A percentile compares a stretch with the other conserved stretches of the same genome.
phyloP scores from a whole-genome alignment of 2,329 filamentous ascomycete species.

The Colletotrichum sojae region DNA sequence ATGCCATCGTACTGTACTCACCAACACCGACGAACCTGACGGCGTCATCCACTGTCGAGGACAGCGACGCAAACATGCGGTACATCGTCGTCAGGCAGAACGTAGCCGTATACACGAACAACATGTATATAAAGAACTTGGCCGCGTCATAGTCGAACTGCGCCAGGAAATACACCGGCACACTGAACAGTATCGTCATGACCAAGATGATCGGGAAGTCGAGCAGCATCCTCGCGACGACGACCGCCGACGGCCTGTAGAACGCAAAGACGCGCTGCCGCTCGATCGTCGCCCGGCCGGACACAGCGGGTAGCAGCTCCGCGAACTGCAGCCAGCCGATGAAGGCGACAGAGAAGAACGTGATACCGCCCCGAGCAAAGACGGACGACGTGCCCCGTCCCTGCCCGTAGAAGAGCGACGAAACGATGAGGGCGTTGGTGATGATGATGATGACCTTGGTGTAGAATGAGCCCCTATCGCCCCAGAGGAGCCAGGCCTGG shows the following conservation, averaged over 20 bases:
- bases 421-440: constrained; percentile 80
- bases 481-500: constrained; percentile 84
- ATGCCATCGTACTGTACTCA: not conserved
- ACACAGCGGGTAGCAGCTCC: constrained; percentile 31
- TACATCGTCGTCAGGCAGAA: constrained; percentile 41
- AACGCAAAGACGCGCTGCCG: constrained; percentile 36
- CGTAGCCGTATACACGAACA: constrained; percentile 36
- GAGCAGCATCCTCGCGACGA: constrained; percentile 28
- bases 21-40: constrained; percentile 56
- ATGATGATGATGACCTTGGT: constrained; percentile 87
- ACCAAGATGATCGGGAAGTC: constrained; percentile 34
- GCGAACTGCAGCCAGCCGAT: constrained; percentile 41
- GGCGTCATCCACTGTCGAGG: constrained; percentile 73
- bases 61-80: constrained; percentile 65
- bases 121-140: constrained; percentile 39
- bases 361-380: constrained; percentile 18
- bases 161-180: constrained; percentile 37
- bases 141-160: constrained; percentile 36
- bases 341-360: constrained; percentile 41
- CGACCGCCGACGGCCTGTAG: constrained; percentile 39
- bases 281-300: constrained; percentile 36
- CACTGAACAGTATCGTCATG: constrained; percentile 32
- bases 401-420: constrained; percentile 83
- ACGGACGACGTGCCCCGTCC: constrained; percentile 47
- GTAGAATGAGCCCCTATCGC: constrained; percentile 80